Evolutionary conservation across 108 stramenopile species (phyloP), one percentile per base, ranked within the genome.

Genomic region (Epithemia pelagica): DNA sequence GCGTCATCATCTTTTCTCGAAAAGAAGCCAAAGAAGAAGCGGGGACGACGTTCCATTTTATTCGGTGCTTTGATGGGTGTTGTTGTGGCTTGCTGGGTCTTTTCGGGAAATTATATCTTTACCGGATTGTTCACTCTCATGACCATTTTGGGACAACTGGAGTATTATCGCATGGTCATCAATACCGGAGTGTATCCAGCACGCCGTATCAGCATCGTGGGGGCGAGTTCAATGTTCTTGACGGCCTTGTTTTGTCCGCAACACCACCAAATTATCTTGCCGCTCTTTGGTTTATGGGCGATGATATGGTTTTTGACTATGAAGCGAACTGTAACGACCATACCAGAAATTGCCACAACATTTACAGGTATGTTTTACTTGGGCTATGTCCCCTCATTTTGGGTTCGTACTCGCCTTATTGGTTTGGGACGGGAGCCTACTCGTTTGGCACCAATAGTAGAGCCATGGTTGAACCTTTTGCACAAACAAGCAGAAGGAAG

Each of bases 91-190:
- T 61, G 71, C 23, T 97, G 96, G 96, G 93, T 97, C 31, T 95
- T 96, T 67, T 87, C 84, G 32, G 95, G 96, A 1, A 91, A 94
- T 65, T 91, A 86, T 69, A 67, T 95, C 30, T 97, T 97, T 70
- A 92, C 96, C 46, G 67, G 78, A 19, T 76, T 95, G 32, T 96
- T 97, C 68, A 83, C 90, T 23, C 71, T 96, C 64, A 89, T 95
- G 87, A 92, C 94, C 1, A 82, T 83, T 20, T 65, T 90, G 21
- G 92, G 91, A 2, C 95, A 96, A 72, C 80, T 94, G 32, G 96
- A 96, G 80, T 98, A 97, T 75, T 98, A 94, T 74, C 81, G 96
- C n/a, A 96, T 96, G 92, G 89, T 93, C 52, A 93, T 95, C 82
- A 82, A 82, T 68, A 79, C 90, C 20, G 95, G 95, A 5, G 92